Evolutionary conservation across 306 rosid species (phyloP).

Genomic region (Trichosanthes cucumerina): DNA sequence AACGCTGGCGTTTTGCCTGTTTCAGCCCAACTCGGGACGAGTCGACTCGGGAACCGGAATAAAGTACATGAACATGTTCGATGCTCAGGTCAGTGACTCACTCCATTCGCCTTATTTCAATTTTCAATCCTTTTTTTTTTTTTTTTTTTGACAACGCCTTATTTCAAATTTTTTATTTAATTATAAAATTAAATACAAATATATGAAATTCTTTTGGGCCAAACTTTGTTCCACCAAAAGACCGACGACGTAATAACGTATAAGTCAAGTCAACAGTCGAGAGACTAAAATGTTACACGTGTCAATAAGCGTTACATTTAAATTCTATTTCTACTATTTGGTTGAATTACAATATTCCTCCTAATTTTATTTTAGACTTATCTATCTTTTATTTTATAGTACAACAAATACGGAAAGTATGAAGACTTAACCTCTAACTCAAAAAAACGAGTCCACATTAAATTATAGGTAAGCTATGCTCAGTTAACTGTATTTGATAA

Average conservation of each 20-base stretch:
- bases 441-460: too few species aligned
- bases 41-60: constrained; percentile 62
- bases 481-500: too few species aligned
- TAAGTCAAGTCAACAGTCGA: constrained; percentile 9
- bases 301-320: too few species aligned
- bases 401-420: too few species aligned
- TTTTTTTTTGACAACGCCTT: too few species aligned
- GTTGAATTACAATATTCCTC: too few species aligned
- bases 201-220: neutral
- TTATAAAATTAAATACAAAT: neutral
- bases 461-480: too few species aligned
- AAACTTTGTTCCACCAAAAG: neutral
- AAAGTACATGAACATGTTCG: constrained; percentile 86
- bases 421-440: too few species aligned
- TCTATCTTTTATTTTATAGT: too few species aligned
- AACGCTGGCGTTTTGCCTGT: constrained; percentile 72
- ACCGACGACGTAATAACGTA: constrained; percentile 3
- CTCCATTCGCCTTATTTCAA: neutral
- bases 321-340: too few species aligned
- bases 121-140: too few species aligned
- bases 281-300: neutral
- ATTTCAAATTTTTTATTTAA: neutral
- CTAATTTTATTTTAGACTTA: too few species aligned
- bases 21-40: constrained; percentile 78
- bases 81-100: constrained; percentile 60